Conservation (phyloP, 164 flowering plant genomes). For the Vitis cinerea region DNA sequence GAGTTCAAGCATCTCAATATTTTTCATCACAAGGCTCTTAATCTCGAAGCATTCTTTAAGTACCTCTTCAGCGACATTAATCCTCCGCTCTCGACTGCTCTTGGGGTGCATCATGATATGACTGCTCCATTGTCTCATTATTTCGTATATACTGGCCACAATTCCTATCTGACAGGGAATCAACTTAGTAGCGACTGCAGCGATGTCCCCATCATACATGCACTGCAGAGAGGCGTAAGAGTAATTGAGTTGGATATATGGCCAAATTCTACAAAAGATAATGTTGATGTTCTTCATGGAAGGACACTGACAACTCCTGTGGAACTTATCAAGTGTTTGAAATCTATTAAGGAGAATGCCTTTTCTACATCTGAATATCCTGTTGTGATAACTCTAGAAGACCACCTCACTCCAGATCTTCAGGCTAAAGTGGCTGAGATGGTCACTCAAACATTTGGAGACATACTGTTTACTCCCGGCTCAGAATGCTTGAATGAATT, state of each 20-base stretch:
- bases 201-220: constrained; percentile 63
- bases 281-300: constrained; percentile 76
- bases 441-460: constrained; percentile 66
- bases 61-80: constrained; percentile 52
- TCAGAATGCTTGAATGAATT: constrained; percentile 59
- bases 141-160: constrained; percentile 72
- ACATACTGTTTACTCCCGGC: constrained; percentile 53
- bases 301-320: constrained; percentile 70
- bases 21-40: constrained; percentile 49
- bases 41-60: constrained; percentile 57
- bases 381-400: constrained; percentile 72
- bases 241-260: constrained; percentile 79
- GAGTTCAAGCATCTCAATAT: constrained; percentile 36
- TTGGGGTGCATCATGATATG: constrained; percentile 70
- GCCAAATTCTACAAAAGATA: constrained; percentile 60
- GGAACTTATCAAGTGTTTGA: constrained; percentile 56
- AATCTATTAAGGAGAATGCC: constrained; percentile 64
- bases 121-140: constrained; percentile 68
- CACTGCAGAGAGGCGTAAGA: constrained; percentile 60
- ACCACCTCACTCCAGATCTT: constrained; percentile 70
- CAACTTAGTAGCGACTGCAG: constrained; percentile 79
- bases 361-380: constrained; percentile 68
- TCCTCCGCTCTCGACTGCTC: constrained; percentile 37
- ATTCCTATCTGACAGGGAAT: constrained; percentile 74
- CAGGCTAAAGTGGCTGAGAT: constrained; percentile 82